These are phyloP conservation scores for Penicillium sp. DNA, from an alignment of 2,329 filamentous ascomycete species.

Conservation along the genomic window DNA sequence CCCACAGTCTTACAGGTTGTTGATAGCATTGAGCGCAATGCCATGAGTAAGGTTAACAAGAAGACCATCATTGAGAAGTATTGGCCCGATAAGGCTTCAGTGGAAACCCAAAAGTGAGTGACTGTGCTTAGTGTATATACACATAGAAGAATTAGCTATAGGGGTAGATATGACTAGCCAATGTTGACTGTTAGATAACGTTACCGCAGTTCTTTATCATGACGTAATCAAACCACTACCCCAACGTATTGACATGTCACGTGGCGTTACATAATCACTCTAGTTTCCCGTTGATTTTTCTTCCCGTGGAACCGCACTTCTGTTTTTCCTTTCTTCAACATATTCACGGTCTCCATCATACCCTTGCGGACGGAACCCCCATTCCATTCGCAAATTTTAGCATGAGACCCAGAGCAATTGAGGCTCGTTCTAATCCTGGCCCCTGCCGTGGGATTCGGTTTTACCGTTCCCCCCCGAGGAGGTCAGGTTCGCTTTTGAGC, in stretches of 20 bases:
- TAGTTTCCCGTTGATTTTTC: conserved; percentile 14
- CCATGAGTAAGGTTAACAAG: conserved; percentile 79
- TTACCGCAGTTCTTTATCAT: neutral
- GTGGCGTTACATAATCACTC: conserved; percentile 3
- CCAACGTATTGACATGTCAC: conserved; percentile 31
- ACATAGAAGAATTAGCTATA: neutral
- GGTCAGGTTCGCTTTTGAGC: conserved; percentile 49
- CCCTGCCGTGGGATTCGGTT: conserved; percentile 25
- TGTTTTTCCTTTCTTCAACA: conserved; percentile 25
- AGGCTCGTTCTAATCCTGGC: conserved; percentile 47
- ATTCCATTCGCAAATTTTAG: conserved; percentile 46
- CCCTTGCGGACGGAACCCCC: conserved; percentile 42
- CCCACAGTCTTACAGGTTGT: conserved; percentile 84
- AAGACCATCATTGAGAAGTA: conserved; percentile 41
- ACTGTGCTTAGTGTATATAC: conserved; percentile 1
- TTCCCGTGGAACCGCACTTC: conserved; percentile 4
- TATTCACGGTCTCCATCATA: conserved; percentile 46
- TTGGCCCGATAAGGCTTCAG: conserved; percentile 27
- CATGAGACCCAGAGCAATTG: conserved; percentile 43
- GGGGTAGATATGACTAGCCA: neutral
- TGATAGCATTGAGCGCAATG: conserved; percentile 55
- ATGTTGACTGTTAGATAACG: neutral
- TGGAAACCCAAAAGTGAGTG: neutral
- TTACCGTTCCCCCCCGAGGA: conserved; percentile 27
- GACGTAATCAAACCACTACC: neutral